phyloP scores from a whole-genome alignment of 345 rosid genomes.

The Corymbia maculata region DNA sequence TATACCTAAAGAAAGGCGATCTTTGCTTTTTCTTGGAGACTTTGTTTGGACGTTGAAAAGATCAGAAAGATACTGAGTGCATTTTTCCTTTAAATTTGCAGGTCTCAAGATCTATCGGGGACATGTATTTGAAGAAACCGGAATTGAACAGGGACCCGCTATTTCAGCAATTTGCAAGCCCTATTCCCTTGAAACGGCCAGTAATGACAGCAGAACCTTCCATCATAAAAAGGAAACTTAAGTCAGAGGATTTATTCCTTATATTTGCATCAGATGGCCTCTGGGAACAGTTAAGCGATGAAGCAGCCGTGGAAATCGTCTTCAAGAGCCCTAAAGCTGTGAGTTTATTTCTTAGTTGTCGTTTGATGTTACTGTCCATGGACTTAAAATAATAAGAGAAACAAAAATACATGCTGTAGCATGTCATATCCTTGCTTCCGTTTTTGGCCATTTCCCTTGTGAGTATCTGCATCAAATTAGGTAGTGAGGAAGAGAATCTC shows the following conservation, averaged over 20 bases:
- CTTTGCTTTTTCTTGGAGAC: neutral
- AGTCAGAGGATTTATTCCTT: slow-evolving; percentile 67
- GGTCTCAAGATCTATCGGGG: slow-evolving; percentile 99
- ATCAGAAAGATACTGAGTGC: neutral
- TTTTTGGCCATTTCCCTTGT: neutral
- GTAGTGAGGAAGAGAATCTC: neutral
- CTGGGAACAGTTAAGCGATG: slow-evolving; percentile 94
- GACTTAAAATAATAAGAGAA: neutral
- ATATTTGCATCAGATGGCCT: slow-evolving; percentile 99
- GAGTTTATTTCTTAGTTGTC: slow-evolving; percentile 7
- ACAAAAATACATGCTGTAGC: neutral
- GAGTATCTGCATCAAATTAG: neutral
- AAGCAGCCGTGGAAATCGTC: slow-evolving; percentile 82
- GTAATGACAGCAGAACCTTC: slow-evolving; percentile 94
- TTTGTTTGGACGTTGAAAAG: neutral
- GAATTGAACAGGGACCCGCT: slow-evolving; percentile 77
- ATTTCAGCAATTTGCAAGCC: slow-evolving; percentile 66
- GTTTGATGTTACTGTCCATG: neutral
- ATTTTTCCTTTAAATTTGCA: slow-evolving; percentile 12
- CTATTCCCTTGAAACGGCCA: slow-evolving; percentile 69
- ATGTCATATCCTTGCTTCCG: neutral
- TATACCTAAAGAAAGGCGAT: neutral
- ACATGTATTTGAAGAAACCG: slow-evolving; percentile 85
- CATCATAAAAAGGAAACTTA: slow-evolving; percentile 56
- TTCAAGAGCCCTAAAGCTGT: slow-evolving; percentile 81